Conservation (phyloP, 805 yeast species). For the Kluyveromyces aestuarii region DNA sequence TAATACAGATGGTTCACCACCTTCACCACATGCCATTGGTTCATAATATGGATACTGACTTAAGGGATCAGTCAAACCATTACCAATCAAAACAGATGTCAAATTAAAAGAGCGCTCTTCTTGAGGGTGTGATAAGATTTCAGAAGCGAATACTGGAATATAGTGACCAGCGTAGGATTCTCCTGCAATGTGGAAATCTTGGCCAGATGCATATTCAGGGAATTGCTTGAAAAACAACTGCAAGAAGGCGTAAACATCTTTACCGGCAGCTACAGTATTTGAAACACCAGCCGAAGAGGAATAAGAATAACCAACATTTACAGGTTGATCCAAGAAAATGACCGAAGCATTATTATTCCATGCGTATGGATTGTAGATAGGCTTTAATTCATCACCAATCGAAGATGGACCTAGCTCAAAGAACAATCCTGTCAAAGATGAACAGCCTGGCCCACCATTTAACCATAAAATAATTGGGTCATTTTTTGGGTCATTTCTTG, state of each 20-base stretch:
- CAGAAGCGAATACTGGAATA: slow-evolving; percentile 81
- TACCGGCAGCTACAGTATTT: slow-evolving; percentile 72
- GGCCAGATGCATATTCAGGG: slow-evolving; percentile 38
- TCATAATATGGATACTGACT: slow-evolving; percentile 69
- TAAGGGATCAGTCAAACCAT: slow-evolving; percentile 82
- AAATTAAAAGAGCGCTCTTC: slow-evolving; percentile 53
- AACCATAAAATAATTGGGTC: slow-evolving; percentile 87
- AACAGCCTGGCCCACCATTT: slow-evolving; percentile 94
- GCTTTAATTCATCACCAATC: slow-evolving; percentile 51
- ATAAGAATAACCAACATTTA: slow-evolving; percentile 72
- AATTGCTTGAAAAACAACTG: slow-evolving; percentile 73
- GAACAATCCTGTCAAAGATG: slow-evolving; percentile 77
- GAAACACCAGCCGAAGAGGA: slow-evolving; percentile 52
- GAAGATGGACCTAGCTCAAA: slow-evolving; percentile 82
- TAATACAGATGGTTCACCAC: slow-evolving; percentile 73
- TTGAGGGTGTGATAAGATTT: slow-evolving; percentile 55
- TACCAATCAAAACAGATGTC: slow-evolving; percentile 77
- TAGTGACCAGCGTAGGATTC: slow-evolving; percentile 94
- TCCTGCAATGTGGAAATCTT: slow-evolving; percentile 81
- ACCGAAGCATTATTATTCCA: slow-evolving; percentile 85
- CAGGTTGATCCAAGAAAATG: slow-evolving; percentile 83
- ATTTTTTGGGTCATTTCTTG: slow-evolving; percentile 76
- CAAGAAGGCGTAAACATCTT: slow-evolving; percentile 73
- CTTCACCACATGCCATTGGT: slow-evolving; percentile 94
- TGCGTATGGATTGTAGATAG: slow-evolving; percentile 62